phyloP scores from a whole-genome alignment of 257 asterid species.

The Ehretia macrophylla region DNA sequence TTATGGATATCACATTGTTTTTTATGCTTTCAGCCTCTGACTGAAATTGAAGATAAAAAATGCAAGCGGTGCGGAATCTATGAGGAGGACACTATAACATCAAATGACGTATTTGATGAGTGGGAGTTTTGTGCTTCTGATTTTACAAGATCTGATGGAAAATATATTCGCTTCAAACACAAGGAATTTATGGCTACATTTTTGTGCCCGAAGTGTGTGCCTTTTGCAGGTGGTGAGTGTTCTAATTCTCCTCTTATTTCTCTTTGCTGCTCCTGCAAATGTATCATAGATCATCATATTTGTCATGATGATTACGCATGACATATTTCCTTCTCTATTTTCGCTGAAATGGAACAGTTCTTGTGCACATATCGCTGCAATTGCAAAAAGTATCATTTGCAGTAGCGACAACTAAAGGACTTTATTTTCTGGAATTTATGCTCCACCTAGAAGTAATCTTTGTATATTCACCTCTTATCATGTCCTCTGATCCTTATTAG shows the following conservation, averaged over 20 bases:
- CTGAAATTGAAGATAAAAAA: slow-evolving; percentile 45
- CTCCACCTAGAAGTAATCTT: too few relatives aligned
- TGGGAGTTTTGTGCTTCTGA: slow-evolving; percentile 87
- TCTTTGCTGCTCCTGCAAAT: neutral
- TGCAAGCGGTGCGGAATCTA: slow-evolving; percentile 87
- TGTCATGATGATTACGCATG: too few relatives aligned
- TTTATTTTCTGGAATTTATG: too few relatives aligned
- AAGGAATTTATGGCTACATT: slow-evolving; percentile 41
- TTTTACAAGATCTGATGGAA: slow-evolving; percentile 52
- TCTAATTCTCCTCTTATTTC: neutral
- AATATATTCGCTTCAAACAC: slow-evolving; percentile 24
- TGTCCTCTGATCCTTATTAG: too few relatives aligned
- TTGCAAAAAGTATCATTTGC: too few relatives aligned
- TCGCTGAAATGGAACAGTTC: too few relatives aligned
- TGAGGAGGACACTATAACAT: slow-evolving; percentile 54
- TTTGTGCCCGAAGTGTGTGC: slow-evolving; percentile 29
- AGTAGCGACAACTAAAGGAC: too few relatives aligned
- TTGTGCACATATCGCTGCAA: too few relatives aligned
- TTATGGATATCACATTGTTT: slow-evolving; percentile 4
- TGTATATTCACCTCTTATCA: too few relatives aligned
- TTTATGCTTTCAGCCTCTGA: slow-evolving; percentile 63
- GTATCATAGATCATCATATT: neutral
- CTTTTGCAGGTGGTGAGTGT: slow-evolving; percentile 13
- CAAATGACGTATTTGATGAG: slow-evolving; percentile 56
- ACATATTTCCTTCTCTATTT: too few relatives aligned